Evolutionary conservation across 176 grass and related monocot species (phyloP).

Genomic region (Carex cristatella): DNA sequence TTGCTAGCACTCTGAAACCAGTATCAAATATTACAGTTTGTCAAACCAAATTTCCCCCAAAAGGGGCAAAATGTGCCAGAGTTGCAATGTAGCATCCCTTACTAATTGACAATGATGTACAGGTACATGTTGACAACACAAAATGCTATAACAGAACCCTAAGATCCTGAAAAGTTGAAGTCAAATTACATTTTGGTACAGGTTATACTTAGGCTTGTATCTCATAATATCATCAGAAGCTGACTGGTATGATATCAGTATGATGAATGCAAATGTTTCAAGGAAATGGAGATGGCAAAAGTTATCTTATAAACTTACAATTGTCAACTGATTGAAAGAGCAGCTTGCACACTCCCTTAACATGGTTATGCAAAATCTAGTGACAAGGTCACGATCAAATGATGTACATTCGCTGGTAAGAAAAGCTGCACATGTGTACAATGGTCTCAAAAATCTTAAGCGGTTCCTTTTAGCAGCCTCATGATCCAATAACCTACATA

Average conservation of each 20-base stretch:
- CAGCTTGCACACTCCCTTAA: conserved; percentile 30
- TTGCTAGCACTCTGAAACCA: conserved; percentile 50
- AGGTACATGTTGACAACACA: neutral
- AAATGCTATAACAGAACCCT: conserved; percentile 2
- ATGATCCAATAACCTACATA: conserved; percentile 47
- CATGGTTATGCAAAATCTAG: conserved; percentile 32
- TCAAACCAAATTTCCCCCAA: conserved; percentile 1
- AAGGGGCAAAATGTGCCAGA: neutral
- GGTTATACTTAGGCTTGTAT: neutral
- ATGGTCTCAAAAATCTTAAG: conserved; percentile 36
- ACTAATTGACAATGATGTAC: neutral
- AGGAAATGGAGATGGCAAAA: neutral
- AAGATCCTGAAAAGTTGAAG: neutral
- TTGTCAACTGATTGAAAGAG: conserved; percentile 36
- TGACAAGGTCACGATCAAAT: conserved; percentile 33
- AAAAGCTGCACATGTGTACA: conserved; percentile 56
- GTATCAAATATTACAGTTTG: neutral
- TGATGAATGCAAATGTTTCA: conserved; percentile 1
- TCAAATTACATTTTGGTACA: neutral
- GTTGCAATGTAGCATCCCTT: neutral
- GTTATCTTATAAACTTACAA: conserved; percentile 38
- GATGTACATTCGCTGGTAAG: conserved; percentile 28
- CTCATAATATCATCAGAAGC: neutral
- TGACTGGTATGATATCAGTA: neutral
- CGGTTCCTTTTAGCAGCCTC: conserved; percentile 38